Evolutionary conservation across 768 basidiomycete genomes (phyloP), one percentile per base, ranked within the genome.

Genomic region (Coprinopsis sp.): DNA sequence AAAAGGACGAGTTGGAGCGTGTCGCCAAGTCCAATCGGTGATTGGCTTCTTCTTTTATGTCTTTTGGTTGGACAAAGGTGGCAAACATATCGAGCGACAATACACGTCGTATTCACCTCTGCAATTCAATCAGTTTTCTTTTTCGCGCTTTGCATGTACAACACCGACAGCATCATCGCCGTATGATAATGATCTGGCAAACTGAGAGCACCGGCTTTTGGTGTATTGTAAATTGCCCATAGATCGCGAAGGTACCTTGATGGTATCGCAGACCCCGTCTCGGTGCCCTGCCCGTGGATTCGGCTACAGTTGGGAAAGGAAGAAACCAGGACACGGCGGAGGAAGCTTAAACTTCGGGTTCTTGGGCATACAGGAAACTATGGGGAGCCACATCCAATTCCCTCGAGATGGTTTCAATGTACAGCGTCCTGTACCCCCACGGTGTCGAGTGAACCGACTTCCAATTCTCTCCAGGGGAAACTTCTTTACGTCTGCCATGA

Each of bases 11-110:
- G 72, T 84, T 99, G 55, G 95, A 99, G 79, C 94, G 95, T 79
- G 96, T 99, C 48, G 96, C 96, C 77, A 98, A 97, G 78, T 96
- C 93, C 72, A 99, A 99, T 78, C 91, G 95, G 82, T 99, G 82
- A 91, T 84, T 29, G 50, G 55, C 46, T 34, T 46, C 44, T 46
- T 49, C 27, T 50, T 41, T 47, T 34, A 40, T 44, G 29, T 41
- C 60, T 52, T 51, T 54, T 48, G 51, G 57, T 57, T 47, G 58
- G 58, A 54, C 59, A 56, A 52, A 47, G 34, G 53, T 46, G 44
- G 54, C 47, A 54, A 54, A 56, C 50, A 51, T 42, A 27, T 57
- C 55, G 54, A 43, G 48, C 50, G 51, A 33, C 25, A 42, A 37
- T 12, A 29, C 21, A 8, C 11, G 13, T 18, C 44, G 23, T 44